A percentile compares a stretch with the other conserved stretches of the same genome.
Evolutionary conservation across 2,329 filamentous ascomycete species (phyloP).

Genomic region (Tolypocladium paradoxum): DNA sequence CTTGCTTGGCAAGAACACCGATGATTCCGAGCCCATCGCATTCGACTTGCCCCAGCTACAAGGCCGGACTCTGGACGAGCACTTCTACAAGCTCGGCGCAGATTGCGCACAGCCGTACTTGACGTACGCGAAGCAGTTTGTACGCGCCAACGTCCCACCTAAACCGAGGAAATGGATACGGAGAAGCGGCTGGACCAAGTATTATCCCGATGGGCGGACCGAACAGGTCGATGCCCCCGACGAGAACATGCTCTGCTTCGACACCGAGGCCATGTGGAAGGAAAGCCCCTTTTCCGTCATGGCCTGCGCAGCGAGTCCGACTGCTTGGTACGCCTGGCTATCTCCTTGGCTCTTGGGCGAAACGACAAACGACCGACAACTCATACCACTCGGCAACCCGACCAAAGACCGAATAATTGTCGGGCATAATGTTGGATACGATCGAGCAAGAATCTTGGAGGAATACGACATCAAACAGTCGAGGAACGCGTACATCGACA

Average conservation of each 20-base stretch:
- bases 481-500: slow-evolving; percentile 81
- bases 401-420: slow-evolving; percentile 65
- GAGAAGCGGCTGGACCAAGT: slow-evolving; percentile 90
- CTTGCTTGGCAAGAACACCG: slow-evolving; percentile 80
- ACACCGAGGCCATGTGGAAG: slow-evolving; percentile 96
- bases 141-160: slow-evolving; percentile 45
- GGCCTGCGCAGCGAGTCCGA: slow-evolving; percentile 85
- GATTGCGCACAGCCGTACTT: slow-evolving; percentile 83
- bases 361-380: slow-evolving; percentile 62
- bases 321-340: slow-evolving; percentile 93
- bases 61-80: slow-evolving; percentile 77
- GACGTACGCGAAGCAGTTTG: slow-evolving; percentile 62
- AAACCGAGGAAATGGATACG: slow-evolving; percentile 62
- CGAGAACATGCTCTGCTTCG: slow-evolving; percentile 78
- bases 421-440: slow-evolving; percentile 93
- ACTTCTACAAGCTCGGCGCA: slow-evolving; percentile 80
- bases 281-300: slow-evolving; percentile 88
- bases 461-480: slow-evolving; percentile 81
- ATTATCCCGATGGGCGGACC: slow-evolving; percentile 59
- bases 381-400: slow-evolving; percentile 79
- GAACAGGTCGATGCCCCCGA: slow-evolving; percentile 67
- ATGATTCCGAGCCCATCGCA: slow-evolving; percentile 61
- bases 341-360: slow-evolving; percentile 91
- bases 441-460: slow-evolving; percentile 76
- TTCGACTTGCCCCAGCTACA: slow-evolving; percentile 78